Base-by-base conservation (phyloP, 192 early-diverging fungal species). In the Geosiphon pyriformis region DNA sequence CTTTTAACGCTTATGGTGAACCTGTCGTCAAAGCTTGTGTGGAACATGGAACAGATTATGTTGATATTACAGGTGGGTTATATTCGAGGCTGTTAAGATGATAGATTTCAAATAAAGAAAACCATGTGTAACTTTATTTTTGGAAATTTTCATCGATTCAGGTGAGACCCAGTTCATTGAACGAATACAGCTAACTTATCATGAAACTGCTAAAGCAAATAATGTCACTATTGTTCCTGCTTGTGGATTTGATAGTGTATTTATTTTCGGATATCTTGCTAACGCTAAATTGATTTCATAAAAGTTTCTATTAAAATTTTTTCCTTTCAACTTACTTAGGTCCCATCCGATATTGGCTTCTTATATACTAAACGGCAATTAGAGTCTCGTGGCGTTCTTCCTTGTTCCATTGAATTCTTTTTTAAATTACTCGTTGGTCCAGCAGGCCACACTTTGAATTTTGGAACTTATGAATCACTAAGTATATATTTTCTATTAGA, bases 161-260 rank as follows among this genome's bases (percentile, higher is more conserved):
- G 51, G 55, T 8, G 60, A 61, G 46, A 42, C 80, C 30, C 73
- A 70, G 6, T 91, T 87, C 78, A 76, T 86, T 20, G 74, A 80
- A 46, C 60, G 81, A 10, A 83, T 93, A 65, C 84, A 89, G 58
- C 67, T 83, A 55, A 76, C 83, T 53, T 86, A 88, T 60, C 84
- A 91, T 53, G 80, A 86, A 2, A 32, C 78, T 52, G 95, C 95
- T 1, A 69, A 72, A 22, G 74, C 69, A 20, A 86, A 83, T 32
- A 79, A 83, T 31, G 82, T 86, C 6, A 76, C 87, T n/a, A 85
- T 98, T 56, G 87, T 92, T 2, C 86, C 92, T 22, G 64, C 81
- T 33, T 94, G 90, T 70, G 95, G 93, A 2, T 98, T 95, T 71
- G 95, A 98, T 70, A 91, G 90, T 26, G 84, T 98, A 73, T 82